Base-by-base conservation (phyloP, 352 stramenopile genomes). In the Globisporangium solare region DNA sequence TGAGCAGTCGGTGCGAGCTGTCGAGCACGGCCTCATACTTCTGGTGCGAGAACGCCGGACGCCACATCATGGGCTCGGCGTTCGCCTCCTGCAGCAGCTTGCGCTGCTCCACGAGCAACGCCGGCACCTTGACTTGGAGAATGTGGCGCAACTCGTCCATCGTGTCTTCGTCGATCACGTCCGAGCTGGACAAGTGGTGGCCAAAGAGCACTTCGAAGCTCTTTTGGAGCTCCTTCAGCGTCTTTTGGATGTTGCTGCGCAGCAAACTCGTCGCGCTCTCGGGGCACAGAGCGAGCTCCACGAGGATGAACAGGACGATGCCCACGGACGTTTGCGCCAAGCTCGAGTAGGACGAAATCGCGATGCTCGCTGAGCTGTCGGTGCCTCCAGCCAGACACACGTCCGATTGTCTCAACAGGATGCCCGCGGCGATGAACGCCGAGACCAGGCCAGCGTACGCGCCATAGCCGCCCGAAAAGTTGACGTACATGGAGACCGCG, bases 1-100 rank as follows among this genome's bases (percentile, higher is more conserved):
- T 92, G 11, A 94, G 66, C 37, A 94, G 57, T 0, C 81, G 76
- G 13, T 82, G 67, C 12, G 64, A 84, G 37, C 67, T 79, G 10
- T 89, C 70, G 0, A 94, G 57, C 11, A 94, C 76, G 0, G 61
- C 53, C 39, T 88, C 69, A 60, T 94, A 94, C 60, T 94, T 94
- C 32, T 83, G 64, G 27, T 71, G 69, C 2, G 84, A 94, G 43
- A 94, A 94, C 14, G 65, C 46, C 0, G 79, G 84, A 14, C 75
- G 68, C 84, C 84, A 94, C 50, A 94, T 56, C 47, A 75, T 63
- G 8, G 84, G 84, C 55, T 94, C 84, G 1, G 65, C 63, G 55
- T 77, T 72, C 0, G 80, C 82, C 52, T 94, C 84, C 2, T 60
- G 58, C 13, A 94, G 55, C n/a, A 94, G 56, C 41, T 72, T 70